Base-by-base conservation (phyloP, 2,329 filamentous ascomycete species). In the Lasiodiplodia sp. region DNA sequence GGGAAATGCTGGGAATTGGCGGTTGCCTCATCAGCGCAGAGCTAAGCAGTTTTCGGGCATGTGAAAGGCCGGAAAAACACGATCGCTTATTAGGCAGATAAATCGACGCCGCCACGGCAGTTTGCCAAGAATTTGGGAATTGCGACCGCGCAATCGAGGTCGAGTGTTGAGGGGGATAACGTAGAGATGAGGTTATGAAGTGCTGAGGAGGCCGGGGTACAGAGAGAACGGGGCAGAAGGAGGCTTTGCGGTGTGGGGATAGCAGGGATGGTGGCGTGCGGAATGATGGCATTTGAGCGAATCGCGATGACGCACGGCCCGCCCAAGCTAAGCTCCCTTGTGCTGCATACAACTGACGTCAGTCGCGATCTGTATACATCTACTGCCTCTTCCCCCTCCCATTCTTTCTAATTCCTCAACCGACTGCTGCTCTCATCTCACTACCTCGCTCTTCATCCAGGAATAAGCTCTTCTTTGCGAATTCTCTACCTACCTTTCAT, bases 261-360 rank as follows among this genome's bases (percentile, higher is more conserved):
- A n/a, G 40, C 60, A 64, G 47, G 60, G 60, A 64, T 64, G 57
- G n/a, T 37, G 40, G 38, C 40, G 60, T 37, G 60, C 60, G 60
- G 44, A 21, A 49, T 62, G 60, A 64, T 64, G 60, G 60, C 28
- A 64, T 64, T 64, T 64, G n/a, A 21, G 21, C 44, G 60, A 52
- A 51, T 64, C 60, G 34, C 60, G 47, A 64, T 52, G 60, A 28
- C 28, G 60, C 60, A 52, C 60, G 47, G 60, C 28, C 60, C 60
- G 12, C 57, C 38, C 51, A 16, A 23, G 55, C 34, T 49, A 38
- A 57, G 55, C 55, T 40, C 55, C 52, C 51, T 12, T n/a, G n/a
- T 38, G 38, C 23, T 40, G 55, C 55, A 58, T 58, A 11, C 55
- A 40, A 23, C 55, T 58, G 55, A 58, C 55, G 55, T 58, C 55